These are phyloP conservation scores for Tylopilus rubrobrunneus DNA, from an alignment of 768 basidiomycete genomes.

Conservation along the genomic window DNA sequence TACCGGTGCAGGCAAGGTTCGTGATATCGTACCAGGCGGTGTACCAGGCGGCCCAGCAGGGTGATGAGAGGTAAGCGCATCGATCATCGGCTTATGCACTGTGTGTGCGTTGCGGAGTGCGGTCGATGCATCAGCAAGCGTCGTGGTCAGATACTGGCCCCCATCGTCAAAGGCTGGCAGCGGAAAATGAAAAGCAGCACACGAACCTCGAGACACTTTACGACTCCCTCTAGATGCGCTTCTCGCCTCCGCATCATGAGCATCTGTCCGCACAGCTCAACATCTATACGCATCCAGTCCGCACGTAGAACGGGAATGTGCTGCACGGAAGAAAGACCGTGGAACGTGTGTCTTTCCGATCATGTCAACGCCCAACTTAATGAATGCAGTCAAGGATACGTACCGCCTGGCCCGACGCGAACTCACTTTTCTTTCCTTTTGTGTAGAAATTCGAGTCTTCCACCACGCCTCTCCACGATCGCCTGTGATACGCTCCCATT, in stretches of 20 bases:
- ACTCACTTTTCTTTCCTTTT: slow-evolving; percentile 7
- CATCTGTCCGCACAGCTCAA: slow-evolving; percentile 72
- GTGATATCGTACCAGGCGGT: neutral
- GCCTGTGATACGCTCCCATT: slow-evolving; percentile 25
- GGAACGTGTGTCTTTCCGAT: slow-evolving; percentile 59
- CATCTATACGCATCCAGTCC: slow-evolving; percentile 74
- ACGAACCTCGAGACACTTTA: slow-evolving; percentile 53
- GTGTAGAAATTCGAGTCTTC: slow-evolving; percentile 13
- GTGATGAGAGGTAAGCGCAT: slow-evolving; percentile 36
- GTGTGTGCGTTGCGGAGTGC: slow-evolving; percentile 58
- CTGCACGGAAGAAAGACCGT: slow-evolving; percentile 52
- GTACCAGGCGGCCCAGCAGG: neutral
- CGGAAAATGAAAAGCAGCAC: slow-evolving; percentile 7
- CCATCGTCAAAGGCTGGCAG: neutral
- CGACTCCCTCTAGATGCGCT: slow-evolving; percentile 61
- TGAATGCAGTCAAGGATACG: slow-evolving; percentile 1
- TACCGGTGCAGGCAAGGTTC: slow-evolving; percentile 1
- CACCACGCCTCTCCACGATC: slow-evolving; percentile 16
- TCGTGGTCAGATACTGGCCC: slow-evolving; percentile 45
- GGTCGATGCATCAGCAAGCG: slow-evolving; percentile 53
- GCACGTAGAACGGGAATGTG: slow-evolving; percentile 45
- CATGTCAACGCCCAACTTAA: neutral
- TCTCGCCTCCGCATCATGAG: slow-evolving; percentile 67
- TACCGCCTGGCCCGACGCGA: slow-evolving; percentile 27
- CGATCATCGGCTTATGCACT: slow-evolving; percentile 44